These are phyloP conservation scores for Chlamydomonas sphaeroides DNA, from an alignment of 139 green algal genomes.

Conservation along the genomic window DNA sequence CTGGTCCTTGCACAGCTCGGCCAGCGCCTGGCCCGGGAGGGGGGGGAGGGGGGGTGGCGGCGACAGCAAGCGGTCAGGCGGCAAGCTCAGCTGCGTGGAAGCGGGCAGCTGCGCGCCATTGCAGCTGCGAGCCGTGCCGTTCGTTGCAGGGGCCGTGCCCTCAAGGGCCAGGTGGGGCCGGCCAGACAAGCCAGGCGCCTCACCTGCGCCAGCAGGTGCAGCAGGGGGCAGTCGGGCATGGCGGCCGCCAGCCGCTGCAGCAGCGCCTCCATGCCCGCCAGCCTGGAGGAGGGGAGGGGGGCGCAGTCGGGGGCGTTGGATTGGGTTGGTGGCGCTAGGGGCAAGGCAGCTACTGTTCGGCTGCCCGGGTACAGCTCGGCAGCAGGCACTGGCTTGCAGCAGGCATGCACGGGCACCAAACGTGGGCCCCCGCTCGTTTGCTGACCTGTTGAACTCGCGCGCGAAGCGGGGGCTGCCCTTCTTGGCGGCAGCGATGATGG, in stretches of 20 bases:
- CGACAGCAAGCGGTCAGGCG: too few relatives aligned
- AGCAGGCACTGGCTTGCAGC: too few relatives aligned
- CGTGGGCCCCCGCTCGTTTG: not conserved
- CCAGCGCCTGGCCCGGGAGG: constrained; percentile 1
- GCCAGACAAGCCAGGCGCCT: too few relatives aligned
- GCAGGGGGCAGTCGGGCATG: constrained; percentile 26
- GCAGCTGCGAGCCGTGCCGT: too few relatives aligned
- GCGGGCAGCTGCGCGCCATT: too few relatives aligned
- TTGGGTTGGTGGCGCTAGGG: not conserved
- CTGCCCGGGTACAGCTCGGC: too few relatives aligned
- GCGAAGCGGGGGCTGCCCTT: constrained; percentile 9
- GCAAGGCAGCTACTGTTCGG: not conserved
- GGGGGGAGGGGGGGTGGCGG: not conserved
- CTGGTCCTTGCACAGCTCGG: constrained; percentile 32
- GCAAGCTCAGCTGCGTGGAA: too few relatives aligned
- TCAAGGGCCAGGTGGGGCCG: too few relatives aligned
- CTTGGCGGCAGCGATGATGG: constrained; percentile 10
- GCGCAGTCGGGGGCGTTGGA: too few relatives aligned
- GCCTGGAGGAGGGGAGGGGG: not conserved
- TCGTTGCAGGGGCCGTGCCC: too few relatives aligned
- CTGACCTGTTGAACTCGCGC: constrained; percentile 36
- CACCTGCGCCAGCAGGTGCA: constrained; percentile 37
- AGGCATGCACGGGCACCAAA: too few relatives aligned
- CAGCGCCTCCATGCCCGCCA: constrained; percentile 50
- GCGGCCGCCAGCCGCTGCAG: constrained; percentile 38